Evolutionary conservation across 2,329 filamentous ascomycete genomes (phyloP).

Genomic region (Sordariomycetes sp.): DNA sequence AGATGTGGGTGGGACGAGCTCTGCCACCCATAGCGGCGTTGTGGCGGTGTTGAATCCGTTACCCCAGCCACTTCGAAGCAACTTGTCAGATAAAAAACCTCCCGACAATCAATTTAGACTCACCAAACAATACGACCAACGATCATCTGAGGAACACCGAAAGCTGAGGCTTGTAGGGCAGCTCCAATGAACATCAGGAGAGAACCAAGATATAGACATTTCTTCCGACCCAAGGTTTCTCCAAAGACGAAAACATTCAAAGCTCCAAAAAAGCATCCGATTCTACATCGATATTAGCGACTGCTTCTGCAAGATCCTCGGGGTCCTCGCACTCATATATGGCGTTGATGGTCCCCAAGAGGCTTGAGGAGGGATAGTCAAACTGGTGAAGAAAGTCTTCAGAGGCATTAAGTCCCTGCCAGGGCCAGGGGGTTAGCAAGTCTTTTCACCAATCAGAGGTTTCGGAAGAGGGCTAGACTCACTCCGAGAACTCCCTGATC

Average conservation of each 20-base stretch:
- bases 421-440: background rate
- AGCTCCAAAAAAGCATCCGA: background rate
- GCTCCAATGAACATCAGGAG: slow-evolving; percentile 1
- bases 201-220: background rate
- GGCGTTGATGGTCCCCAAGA: background rate
- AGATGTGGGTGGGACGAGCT: no score
- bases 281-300: background rate
- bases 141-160: slow-evolving; percentile 4
- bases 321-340: slow-evolving; percentile 2
- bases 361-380: background rate
- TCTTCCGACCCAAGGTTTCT: background rate
- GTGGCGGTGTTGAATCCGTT: background rate
- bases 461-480: background rate
- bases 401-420: slow-evolving; percentile 1
- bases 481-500: slow-evolving; percentile 5
- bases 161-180: slow-evolving; percentile 1
- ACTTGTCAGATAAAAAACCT: background rate
- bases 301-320: background rate
- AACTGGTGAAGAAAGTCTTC: background rate
- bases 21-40: no score
- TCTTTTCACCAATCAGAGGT: background rate
- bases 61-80: background rate
- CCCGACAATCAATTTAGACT: slow-evolving; percentile 13
- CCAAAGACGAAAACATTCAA: background rate
- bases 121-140: slow-evolving; percentile 27